Evolutionary conservation across 2,329 filamentous ascomycete species (phyloP), one percentile per base, ranked within the genome.

Genomic region (Colletotrichum sp.): DNA sequence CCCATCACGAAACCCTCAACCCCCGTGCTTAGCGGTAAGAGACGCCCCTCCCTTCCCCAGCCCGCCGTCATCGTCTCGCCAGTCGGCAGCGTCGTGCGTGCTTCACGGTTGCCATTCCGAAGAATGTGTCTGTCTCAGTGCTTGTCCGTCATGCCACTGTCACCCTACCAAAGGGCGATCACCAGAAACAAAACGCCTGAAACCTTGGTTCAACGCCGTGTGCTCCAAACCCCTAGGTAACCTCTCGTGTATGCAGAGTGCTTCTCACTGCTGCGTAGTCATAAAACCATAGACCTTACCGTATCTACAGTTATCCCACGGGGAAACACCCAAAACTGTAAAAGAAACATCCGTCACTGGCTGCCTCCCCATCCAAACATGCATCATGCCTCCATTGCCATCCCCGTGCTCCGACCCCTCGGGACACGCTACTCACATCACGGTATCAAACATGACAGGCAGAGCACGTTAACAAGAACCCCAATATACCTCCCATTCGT

Each of bases 301-400:
- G 43, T 52, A 52, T 4, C 43, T 52, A 13, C 28, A 36, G 18
- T 32, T n/a, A 13, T n/a, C 58, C 28, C 32, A n/a, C 58, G 18
- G 9, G 8, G 18, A 36, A 61, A 22, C 66, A 28, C 22, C 22
- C 52, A 28, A 39, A 39, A 5, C 67, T 18, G 56, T 39, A n/a
- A 52, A 34, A 30, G 32, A 70, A 70, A 74, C 71, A 65, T 30
- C 66, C 60, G 30, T 39, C 58, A 61, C 15, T 39, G 8, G 55
- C 60, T 27, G 27, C 69, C 43, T 36, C 52, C 27, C 61, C 28
- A 52, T 52, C 36, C 12, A 16, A 36, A 62, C 73, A 56, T 56
- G 73, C 69, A 75, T 72, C 55, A 75, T 72, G 68, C 69, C 39
- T 74, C 32, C 71, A 36, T 25, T 16, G 13, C 6, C 43, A 32